Evolutionary conservation across 768 basidiomycete genomes (phyloP), one percentile per base, ranked within the genome.

Genomic region (Wakefieldia striispora): DNA sequence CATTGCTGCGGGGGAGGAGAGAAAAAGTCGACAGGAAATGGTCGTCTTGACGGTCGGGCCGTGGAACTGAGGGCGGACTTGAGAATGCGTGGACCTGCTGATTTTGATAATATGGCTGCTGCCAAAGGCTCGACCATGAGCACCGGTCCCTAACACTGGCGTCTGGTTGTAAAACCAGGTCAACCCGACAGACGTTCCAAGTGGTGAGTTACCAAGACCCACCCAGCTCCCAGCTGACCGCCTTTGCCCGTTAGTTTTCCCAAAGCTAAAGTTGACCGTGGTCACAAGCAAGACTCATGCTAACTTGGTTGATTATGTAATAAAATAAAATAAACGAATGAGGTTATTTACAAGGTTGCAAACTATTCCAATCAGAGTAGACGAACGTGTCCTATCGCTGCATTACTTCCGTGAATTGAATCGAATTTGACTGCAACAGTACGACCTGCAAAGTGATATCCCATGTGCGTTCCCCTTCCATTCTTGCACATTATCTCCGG

Each of bases 101-200:
- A 53, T 48, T 66, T 73, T 75, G 67, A 78, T 65, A 56, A 34
- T 34, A 83, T 69, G 66, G 76, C 75, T 38, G 77, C 73, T 50
- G 78, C 75, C 56, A 85, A 69, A 61, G 81, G 80, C 73, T 86
- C 82, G 60, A 84, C 74, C 83, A 84, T 85, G 72, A 68, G 70
- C 69, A 66, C 55, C 61, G 57, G 45, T 23, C 36, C 21, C 35
- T 47, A 41, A 42, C 62, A 55, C 58, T 43, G 10, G 34, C 10
- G 37, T 17, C 41, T 38, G 27, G 41, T 46, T 45, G 23, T 33
- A 16, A 34, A n/a, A 21, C 12, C 16, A 13, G 14, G 21, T 43
- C 14, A 17, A 37, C 21, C 16, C 13, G 17, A 23, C 2, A 20
- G 46, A 36, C 10, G n/a, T 13, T 11, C 27, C n/a, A 10, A 23